Evolutionary conservation across 2,329 filamentous ascomycete genomes (phyloP).

Genomic region (Proliferodiscus dingleyae): DNA sequence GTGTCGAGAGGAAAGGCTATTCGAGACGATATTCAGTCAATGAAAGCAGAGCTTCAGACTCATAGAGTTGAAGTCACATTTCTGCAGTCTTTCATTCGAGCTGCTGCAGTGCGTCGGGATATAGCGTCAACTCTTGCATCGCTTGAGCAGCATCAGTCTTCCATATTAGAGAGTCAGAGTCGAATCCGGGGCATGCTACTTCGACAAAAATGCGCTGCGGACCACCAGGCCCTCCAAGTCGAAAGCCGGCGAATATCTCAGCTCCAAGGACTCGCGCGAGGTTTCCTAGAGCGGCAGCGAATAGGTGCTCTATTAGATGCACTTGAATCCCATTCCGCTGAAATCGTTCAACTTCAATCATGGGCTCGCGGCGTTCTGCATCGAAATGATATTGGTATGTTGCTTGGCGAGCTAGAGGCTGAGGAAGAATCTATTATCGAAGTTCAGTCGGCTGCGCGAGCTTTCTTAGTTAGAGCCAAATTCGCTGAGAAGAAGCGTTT

Average conservation of each 20-base stretch:
- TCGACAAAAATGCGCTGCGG: conserved; percentile 44
- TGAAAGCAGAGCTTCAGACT: conserved; percentile 50
- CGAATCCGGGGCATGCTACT: conserved; percentile 57
- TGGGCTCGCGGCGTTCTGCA: conserved; percentile 74
- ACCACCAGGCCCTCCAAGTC: conserved; percentile 51
- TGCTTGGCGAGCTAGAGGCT: conserved; percentile 73
- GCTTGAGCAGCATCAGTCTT: conserved; percentile 42
- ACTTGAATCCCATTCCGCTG: conserved; percentile 62
- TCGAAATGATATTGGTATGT: conserved; percentile 66
- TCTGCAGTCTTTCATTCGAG: conserved; percentile 40
- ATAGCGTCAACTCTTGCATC: conserved; percentile 44
- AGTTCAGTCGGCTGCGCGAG: conserved; percentile 70
- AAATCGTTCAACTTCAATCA: conserved; percentile 68
- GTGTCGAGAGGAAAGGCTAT: conserved; percentile 40
- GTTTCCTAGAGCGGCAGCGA: conserved; percentile 57
- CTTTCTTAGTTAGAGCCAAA: conserved; percentile 64
- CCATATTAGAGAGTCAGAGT: conserved; percentile 51
- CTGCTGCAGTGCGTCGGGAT: conserved; percentile 48
- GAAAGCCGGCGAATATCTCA: conserved; percentile 52
- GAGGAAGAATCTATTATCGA: conserved; percentile 73
- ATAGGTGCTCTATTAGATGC: conserved; percentile 61
- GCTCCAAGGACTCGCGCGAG: conserved; percentile 65
- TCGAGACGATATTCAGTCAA: conserved; percentile 40
- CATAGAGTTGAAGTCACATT: conserved; percentile 33
- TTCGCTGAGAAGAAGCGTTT: conserved; percentile 84